phyloP scores from a whole-genome alignment of 108 stramenopile genomes.

The Skeletonema costatum region DNA sequence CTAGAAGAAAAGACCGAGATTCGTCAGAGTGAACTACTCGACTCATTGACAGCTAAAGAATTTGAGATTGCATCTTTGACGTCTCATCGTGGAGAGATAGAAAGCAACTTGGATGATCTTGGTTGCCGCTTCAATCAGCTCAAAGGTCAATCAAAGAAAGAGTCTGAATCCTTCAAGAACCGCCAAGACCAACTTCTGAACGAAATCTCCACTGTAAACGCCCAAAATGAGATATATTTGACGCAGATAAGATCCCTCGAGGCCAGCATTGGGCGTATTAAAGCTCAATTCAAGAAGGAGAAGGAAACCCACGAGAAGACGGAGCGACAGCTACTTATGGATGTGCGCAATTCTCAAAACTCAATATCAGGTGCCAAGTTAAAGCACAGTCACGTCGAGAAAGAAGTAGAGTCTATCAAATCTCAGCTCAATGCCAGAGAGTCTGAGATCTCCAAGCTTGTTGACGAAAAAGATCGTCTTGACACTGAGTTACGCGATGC shows the following conservation, averaged over 20 bases:
- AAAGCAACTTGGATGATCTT: not conserved
- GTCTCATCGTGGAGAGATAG: not conserved
- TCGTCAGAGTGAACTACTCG: not conserved
- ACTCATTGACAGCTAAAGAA: conserved; percentile 1
- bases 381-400: not conserved
- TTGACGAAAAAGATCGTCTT: not conserved
- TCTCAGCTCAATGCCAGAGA: not conserved
- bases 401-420: not conserved
- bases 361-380: not conserved
- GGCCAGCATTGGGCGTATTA: not conserved
- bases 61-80: conserved; percentile 3
- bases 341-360: not conserved
- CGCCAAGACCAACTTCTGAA: not conserved
- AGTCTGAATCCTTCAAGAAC: not conserved
- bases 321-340: not conserved
- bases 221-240: not conserved
- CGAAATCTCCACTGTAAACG: not conserved
- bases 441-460: not conserved
- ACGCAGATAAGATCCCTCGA: not conserved
- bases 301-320: conserved; percentile 3
- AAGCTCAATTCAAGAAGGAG: not conserved
- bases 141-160: not conserved
- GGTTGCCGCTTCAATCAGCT: not conserved
- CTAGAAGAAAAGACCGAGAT: not conserved
- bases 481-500: not conserved